Base-by-base conservation (phyloP, 768 basidiomycete genomes). In the Pleurotus sapidus region DNA sequence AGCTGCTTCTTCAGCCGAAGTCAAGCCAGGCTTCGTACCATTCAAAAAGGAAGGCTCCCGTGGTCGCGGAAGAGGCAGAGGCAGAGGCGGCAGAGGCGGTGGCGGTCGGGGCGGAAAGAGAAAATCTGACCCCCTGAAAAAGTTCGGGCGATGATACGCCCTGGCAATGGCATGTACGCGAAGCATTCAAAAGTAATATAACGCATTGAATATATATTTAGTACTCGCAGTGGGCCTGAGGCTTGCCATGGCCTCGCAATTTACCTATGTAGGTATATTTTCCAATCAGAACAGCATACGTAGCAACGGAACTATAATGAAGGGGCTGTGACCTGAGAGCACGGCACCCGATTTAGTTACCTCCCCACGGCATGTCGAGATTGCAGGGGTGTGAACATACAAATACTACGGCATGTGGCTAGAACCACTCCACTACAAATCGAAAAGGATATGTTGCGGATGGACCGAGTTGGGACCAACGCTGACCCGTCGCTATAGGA, bases 51-150 rank as follows among this genome's bases (percentile, higher is more conserved):
- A 75, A 27, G 65, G 64, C 14, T 69, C 77, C 3, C 78, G 79
- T 1, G 77, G 82, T 2, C 80, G 84, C 20, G 76, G 85, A 11
- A 81, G 84, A 18, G 74, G 86, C 3, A 77, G 84, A 15, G 72
- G 84, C 40, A 73, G 83, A 50, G 77, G 88, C 15, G 37, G 51
- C 15, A 40, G 30, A 34, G 69, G 83, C 3, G 78, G 81, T 11
- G 67, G 82, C 38, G 74, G 78, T 18, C 71, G 74, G 46, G 72
- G 83, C 11, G 82, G 83, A 12, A 87, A 80, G 68, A 91, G 84
- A 71, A 93, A 91, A 69, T 79, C 82, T 17, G 89, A 95, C 67
- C 93, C 93, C 7, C 71, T 95, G 60, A 91, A 87, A 67, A 91
- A 87, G 71, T 93, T 93, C 65, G 75, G 80, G 55, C 27, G 42